phyloP scores from a whole-genome alignment of 2,329 filamentous ascomycete genomes.

The Colletotrichum siamense region DNA sequence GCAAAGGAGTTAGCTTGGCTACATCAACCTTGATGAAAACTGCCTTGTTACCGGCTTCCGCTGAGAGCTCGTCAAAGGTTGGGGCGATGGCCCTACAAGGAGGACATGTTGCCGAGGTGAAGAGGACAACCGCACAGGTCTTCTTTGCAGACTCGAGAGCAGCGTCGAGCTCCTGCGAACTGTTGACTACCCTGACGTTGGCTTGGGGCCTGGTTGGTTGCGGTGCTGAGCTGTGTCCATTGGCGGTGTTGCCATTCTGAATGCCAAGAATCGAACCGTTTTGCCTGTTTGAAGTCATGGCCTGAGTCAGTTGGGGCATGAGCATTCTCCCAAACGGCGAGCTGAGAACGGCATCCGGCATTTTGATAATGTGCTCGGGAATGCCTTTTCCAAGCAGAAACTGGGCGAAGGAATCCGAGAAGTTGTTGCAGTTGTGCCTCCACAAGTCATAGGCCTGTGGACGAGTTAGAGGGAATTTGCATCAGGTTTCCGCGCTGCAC shows the following conservation, averaged over 20 bases:
- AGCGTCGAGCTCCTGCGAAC: constrained; percentile 63
- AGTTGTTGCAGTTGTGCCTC: constrained; percentile 97
- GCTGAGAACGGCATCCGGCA: constrained; percentile 84
- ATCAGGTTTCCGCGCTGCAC: not conserved
- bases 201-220: constrained; percentile 29
- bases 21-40: constrained; percentile 86
- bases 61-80: constrained; percentile 79
- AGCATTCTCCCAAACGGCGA: constrained; percentile 91
- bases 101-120: constrained; percentile 85
- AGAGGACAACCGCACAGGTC: constrained; percentile 85
- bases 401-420: constrained; percentile 89
- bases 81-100: constrained; percentile 88
- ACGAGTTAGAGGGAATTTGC: not conserved
- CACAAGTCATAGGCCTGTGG: constrained; percentile 83
- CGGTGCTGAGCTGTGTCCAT: constrained; percentile 7
- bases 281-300: constrained; percentile 54
- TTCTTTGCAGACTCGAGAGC: constrained; percentile 64
- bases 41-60: constrained; percentile 71
- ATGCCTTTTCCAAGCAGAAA: constrained; percentile 91
- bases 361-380: constrained; percentile 82
- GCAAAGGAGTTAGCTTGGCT: constrained; percentile 51
- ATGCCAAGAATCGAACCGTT: constrained; percentile 60
- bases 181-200: constrained; percentile 66
- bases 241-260: constrained; percentile 31
- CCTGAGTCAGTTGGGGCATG: constrained; percentile 68